Conservation (phyloP, 2,329 filamentous ascomycete species). For the Hymenotorrendiella dingleyae region DNA sequence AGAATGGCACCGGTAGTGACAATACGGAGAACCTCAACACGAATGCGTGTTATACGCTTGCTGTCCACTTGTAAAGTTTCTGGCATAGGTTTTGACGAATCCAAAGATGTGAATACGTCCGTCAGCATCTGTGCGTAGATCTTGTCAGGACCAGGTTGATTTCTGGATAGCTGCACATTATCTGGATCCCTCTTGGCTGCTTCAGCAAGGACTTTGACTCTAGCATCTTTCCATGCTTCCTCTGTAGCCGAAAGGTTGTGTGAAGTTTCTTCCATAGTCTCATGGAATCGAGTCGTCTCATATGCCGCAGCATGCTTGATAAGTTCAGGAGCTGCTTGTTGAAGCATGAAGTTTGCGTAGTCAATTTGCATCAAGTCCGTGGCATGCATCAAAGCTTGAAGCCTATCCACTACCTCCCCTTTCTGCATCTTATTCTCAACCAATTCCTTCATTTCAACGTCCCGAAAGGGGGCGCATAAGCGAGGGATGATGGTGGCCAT, state of each 20-base stretch:
- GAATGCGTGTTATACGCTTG: constrained; percentile 54
- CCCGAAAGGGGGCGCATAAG: constrained; percentile 75
- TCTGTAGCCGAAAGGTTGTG: constrained; percentile 54
- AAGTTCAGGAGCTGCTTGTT: constrained; percentile 64
- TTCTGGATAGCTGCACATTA: constrained; percentile 54
- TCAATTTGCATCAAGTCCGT: constrained; percentile 75
- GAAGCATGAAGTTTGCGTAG: constrained; percentile 75
- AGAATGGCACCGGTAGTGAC: constrained; percentile 69
- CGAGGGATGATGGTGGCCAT: constrained; percentile 71
- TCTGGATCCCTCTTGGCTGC: constrained; percentile 63
- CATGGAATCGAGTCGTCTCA: constrained; percentile 65
- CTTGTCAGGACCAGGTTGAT: constrained; percentile 59
- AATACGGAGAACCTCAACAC: constrained; percentile 55
- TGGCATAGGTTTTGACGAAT: constrained; percentile 52
- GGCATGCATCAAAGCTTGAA: constrained; percentile 68
- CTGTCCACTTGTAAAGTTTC: constrained; percentile 69
- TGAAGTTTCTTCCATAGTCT: constrained; percentile 53
- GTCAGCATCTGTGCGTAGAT: constrained; percentile 73
- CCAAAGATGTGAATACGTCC: constrained; percentile 65
- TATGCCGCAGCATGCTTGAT: constrained; percentile 67
- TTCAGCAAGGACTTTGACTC: constrained; percentile 59
- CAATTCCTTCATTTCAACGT: constrained; percentile 66
- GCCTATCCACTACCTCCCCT: constrained; percentile 65
- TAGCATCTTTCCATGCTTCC: constrained; percentile 59
- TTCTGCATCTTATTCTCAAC: constrained; percentile 54